Evolutionary conservation across 2,329 filamentous ascomycete species (phyloP).

Genomic region (Penicillium sp.): DNA sequence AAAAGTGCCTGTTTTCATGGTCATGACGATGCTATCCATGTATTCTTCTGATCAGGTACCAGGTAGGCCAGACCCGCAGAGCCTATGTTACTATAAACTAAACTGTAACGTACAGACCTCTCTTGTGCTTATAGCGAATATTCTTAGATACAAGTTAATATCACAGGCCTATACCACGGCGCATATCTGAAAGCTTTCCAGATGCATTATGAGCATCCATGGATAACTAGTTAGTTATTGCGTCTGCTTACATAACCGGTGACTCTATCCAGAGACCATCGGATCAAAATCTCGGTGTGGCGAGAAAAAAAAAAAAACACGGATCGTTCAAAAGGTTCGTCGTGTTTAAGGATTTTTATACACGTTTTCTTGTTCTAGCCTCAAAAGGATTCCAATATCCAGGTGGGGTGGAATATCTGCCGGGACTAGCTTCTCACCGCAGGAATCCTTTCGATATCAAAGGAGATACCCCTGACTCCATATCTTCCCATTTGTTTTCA

Average conservation of each 20-base stretch:
- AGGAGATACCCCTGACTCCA: constrained; percentile 5
- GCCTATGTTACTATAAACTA: not conserved
- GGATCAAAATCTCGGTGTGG: constrained; percentile 22
- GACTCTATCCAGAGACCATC: constrained; percentile 12
- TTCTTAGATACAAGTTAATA: not conserved
- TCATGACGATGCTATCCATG: not conserved
- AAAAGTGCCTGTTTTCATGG: not conserved
- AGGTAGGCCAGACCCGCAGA: not conserved
- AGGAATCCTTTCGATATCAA: not conserved
- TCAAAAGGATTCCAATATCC: not conserved
- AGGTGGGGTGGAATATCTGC: not conserved
- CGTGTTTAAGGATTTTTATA: not conserved
- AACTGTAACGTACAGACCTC: not conserved
- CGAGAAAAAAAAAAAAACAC: constrained; percentile 9
- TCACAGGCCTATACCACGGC: not conserved
- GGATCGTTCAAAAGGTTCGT: not conserved
- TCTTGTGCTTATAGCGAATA: not conserved
- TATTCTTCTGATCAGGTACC: not conserved
- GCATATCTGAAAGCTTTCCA: not conserved
- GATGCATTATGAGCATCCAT: not conserved
- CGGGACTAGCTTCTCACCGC: constrained; percentile 2
- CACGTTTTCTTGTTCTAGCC: not conserved
- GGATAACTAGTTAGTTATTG: too few relatives aligned
- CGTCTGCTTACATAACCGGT: constrained; percentile 16
- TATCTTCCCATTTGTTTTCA: not conserved